These are phyloP conservation scores for Populus ilicifolia DNA, from an alignment of 345 rosid genomes.

Conservation along the genomic window DNA sequence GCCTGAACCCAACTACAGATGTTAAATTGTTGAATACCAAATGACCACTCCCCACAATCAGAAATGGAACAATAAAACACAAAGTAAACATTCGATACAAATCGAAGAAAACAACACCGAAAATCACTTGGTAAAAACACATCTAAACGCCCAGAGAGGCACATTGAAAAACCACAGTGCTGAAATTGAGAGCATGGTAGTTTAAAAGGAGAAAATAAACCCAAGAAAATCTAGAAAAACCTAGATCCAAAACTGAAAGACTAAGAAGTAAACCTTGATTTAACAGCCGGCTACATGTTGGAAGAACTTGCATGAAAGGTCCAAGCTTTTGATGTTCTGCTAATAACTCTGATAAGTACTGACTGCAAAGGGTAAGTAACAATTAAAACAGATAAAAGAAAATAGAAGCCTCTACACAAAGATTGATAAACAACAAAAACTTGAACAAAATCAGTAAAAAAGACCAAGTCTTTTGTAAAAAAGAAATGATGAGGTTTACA, in stretches of 20 bases:
- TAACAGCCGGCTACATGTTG: conserved; percentile 82
- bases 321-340: conserved; percentile 97
- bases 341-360: conserved; percentile 77
- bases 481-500: not conserved
- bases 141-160: conserved; percentile 17
- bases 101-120: not conserved
- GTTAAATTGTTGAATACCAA: not conserved
- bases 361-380: conserved; percentile 43
- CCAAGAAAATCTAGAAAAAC: conserved; percentile 24
- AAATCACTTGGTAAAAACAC: conserved; percentile 9
- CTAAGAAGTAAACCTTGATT: conserved; percentile 65
- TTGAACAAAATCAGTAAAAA: not conserved
- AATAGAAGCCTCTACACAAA: conserved; percentile 12
- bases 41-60: not conserved
- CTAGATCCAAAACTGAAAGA: conserved; percentile 54
- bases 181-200: not conserved
- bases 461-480: not conserved
- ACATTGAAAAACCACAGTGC: conserved; percentile 2
- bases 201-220: not conserved
- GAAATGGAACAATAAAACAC: not conserved
- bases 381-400: conserved; percentile 36
- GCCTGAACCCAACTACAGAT: not conserved
- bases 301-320: conserved; percentile 92
- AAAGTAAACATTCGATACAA: not conserved
- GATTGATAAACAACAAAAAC: not conserved